phyloP scores from a whole-genome alignment of 306 rosid genomes.

The Alnus glutinosa region DNA sequence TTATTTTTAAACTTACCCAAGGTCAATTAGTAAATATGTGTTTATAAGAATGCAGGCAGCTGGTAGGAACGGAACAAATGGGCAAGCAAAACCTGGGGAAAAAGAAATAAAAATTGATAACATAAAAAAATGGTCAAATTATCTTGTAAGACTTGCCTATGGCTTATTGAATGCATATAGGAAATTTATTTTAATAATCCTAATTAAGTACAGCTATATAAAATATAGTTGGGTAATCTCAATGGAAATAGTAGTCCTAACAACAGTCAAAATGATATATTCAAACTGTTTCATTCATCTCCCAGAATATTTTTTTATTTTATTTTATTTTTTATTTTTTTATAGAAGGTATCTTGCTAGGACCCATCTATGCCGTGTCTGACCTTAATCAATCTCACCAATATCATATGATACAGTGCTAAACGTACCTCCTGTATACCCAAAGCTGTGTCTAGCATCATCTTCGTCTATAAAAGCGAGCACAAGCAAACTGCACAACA shows the following conservation, averaged over 20 bases:
- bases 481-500: slow-evolving; percentile 46
- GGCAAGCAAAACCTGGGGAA: slow-evolving; percentile 65
- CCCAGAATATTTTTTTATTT: not conserved
- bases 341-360: not conserved
- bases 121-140: slow-evolving; percentile 5
- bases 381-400: slow-evolving; percentile 7
- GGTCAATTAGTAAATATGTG: slow-evolving; percentile 63
- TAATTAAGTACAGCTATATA: not conserved
- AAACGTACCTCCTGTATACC: slow-evolving; percentile 66
- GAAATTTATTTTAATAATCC: not conserved
- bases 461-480: slow-evolving; percentile 59
- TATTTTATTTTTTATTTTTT: too few species aligned
- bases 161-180: not conserved
- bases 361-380: not conserved
- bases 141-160: slow-evolving; percentile 14
- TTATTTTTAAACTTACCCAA: slow-evolving; percentile 53
- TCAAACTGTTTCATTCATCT: not conserved
- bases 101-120: slow-evolving; percentile 3
- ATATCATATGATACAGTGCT: slow-evolving; percentile 1
- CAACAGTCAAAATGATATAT: not conserved
- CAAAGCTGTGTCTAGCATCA: slow-evolving; percentile 61
- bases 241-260: not conserved
- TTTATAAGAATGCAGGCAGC: slow-evolving; percentile 69
- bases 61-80: slow-evolving; percentile 71
- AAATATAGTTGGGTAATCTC: not conserved